Conservation (phyloP, 441 rosid genomes). For the Euphorbia corollata region DNA sequence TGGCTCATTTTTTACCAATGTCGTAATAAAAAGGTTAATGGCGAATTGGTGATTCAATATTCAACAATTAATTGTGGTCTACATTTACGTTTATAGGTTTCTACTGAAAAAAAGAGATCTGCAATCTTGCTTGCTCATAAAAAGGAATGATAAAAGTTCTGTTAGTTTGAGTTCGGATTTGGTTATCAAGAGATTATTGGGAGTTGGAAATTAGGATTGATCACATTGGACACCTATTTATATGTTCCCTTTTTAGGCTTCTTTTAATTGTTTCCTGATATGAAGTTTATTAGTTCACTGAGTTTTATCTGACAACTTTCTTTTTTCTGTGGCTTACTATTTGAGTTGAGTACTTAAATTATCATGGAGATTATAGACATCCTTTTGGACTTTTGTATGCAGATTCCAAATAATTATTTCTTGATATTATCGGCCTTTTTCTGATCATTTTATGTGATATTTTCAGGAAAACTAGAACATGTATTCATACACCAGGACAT, state of each 20-base stretch:
- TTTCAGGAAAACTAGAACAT: conserved; percentile 86
- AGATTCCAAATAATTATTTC: not conserved
- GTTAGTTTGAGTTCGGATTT: not conserved
- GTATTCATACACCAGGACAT: conserved; percentile 80
- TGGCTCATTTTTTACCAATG: not conserved
- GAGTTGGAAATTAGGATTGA: not conserved
- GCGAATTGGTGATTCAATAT: not conserved
- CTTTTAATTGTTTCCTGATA: not conserved
- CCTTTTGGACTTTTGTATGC: not conserved
- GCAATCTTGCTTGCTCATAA: not conserved
- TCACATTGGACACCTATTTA: not conserved
- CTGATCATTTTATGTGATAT: conserved; percentile 4
- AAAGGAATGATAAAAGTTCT: not conserved
- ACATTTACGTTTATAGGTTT: not conserved
- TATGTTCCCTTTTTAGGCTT: not conserved
- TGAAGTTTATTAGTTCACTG: not conserved
- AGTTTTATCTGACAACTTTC: not conserved
- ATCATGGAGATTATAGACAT: not conserved
- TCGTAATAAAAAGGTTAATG: conserved; percentile 5
- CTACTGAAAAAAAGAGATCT: not conserved
- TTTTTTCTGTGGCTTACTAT: not conserved
- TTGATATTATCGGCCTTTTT: not conserved
- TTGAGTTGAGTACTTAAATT: not conserved
- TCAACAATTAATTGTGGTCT: not conserved
- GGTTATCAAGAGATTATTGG: not conserved